Conservation (phyloP, 1,284 basidiomycete genomes). For the Ceratobasidium sp. region DNA sequence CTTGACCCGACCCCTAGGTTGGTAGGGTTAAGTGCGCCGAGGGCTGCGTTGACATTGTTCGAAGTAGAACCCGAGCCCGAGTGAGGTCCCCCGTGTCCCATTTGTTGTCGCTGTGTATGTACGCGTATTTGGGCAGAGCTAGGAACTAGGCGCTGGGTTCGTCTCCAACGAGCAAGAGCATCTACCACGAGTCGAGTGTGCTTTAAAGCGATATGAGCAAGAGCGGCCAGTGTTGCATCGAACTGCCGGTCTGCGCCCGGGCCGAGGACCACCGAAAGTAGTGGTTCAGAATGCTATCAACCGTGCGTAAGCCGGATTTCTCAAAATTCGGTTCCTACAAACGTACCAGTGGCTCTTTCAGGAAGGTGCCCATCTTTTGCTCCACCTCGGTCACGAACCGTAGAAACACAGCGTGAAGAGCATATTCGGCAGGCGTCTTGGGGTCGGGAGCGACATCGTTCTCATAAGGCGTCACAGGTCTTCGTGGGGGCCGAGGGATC, state of each 20-base stretch:
- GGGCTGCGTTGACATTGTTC: constrained; percentile 8
- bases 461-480: constrained; percentile 34
- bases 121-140: constrained; percentile 47
- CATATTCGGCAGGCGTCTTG: constrained; percentile 80
- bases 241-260: constrained; percentile 59
- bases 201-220: constrained; percentile 86
- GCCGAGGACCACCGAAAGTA: constrained; percentile 30
- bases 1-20: background rate
- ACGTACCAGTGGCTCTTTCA: constrained; percentile 71
- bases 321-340: background rate
- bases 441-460: constrained; percentile 45
- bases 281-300: constrained; percentile 41
- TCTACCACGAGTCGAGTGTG: constrained; percentile 86
- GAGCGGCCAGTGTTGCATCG: constrained; percentile 70
- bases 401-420: constrained; percentile 83
- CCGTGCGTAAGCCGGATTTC: background rate
- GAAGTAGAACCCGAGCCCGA: constrained; percentile 47
- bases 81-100: constrained; percentile 54
- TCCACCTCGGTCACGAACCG: constrained; percentile 81
- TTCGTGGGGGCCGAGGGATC: constrained; percentile 39
- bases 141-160: constrained; percentile 59
- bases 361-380: constrained; percentile 73
- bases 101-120: constrained; percentile 45
- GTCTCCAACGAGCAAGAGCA: constrained; percentile 86
- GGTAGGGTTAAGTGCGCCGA: constrained; percentile 15